Conservation (phyloP, 768 basidiomycete genomes). For the Hypholoma fasciculare region DNA sequence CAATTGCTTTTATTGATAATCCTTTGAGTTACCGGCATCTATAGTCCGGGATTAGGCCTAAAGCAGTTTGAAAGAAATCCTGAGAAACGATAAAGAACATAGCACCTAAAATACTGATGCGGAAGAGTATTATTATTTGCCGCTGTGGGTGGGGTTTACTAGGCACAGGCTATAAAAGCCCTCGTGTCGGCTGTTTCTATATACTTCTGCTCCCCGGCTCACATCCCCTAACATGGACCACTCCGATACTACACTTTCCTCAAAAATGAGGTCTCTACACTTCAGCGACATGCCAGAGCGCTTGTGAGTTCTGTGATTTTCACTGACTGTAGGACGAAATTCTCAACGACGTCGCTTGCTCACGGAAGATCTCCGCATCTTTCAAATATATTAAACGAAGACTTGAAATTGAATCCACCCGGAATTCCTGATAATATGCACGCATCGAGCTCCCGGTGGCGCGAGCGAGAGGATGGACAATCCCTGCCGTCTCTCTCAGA, state of each 20-base stretch:
- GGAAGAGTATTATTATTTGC: background rate
- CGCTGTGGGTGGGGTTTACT: background rate
- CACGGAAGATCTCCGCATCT: background rate
- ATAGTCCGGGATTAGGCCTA: background rate
- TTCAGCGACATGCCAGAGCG: background rate
- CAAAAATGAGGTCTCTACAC: background rate
- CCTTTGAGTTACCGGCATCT: background rate
- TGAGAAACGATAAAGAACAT: background rate
- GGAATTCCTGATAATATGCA: background rate
- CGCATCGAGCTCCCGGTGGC: background rate
- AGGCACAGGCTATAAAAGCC: conserved; percentile 1
- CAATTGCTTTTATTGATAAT: background rate
- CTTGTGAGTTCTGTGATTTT: background rate
- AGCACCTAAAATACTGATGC: background rate
- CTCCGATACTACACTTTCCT: background rate
- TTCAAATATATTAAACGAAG: background rate
- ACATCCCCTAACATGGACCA: background rate
- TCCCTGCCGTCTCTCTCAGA: background rate
- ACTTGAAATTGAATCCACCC: background rate
- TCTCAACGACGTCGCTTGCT: background rate
- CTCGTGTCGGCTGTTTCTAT: background rate
- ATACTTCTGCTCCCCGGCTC: background rate
- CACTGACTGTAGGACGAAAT: background rate
- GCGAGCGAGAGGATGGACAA: background rate
- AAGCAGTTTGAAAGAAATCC: background rate